Percentiles rank a stretch among this genome's conserved stretches.
Evolutionary conservation across 2,329 filamentous ascomycete genomes (phyloP).

Genomic region (Colletotrichum echinochloae): DNA sequence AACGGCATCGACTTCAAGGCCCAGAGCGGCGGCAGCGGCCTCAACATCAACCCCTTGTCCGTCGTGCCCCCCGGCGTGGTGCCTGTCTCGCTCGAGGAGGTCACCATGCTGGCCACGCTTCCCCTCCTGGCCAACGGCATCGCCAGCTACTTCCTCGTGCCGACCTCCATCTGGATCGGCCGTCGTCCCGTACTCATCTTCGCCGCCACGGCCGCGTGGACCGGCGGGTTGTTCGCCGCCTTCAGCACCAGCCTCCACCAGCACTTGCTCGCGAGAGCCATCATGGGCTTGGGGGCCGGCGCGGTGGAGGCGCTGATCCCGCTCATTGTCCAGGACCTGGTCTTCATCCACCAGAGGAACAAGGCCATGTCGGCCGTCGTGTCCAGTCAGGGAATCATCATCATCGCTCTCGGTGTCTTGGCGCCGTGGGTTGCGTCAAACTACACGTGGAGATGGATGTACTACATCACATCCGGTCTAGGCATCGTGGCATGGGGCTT

Average conservation of each 20-base stretch:
- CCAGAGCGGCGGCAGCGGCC: slow-evolving; percentile 42
- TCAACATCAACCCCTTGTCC: slow-evolving; percentile 45
- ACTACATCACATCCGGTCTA: slow-evolving; percentile 48
- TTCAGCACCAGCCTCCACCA: slow-evolving; percentile 46
- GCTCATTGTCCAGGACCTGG: slow-evolving; percentile 53
- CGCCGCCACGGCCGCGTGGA: slow-evolving; percentile 48
- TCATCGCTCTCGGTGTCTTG: slow-evolving; percentile 46
- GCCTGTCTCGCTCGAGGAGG: slow-evolving; percentile 46
- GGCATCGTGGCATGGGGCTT: slow-evolving; percentile 49
- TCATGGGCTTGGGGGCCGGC: slow-evolving; percentile 52
- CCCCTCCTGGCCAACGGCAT: slow-evolving; percentile 51
- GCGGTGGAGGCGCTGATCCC: slow-evolving; percentile 52
- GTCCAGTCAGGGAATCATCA: slow-evolving; percentile 47
- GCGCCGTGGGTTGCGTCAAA: slow-evolving; percentile 48
- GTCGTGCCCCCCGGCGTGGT: slow-evolving; percentile 42
- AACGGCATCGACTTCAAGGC: slow-evolving; percentile 42
- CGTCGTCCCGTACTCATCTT: slow-evolving; percentile 51
- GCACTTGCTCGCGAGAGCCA: slow-evolving; percentile 48
- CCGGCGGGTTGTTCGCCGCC: slow-evolving; percentile 51
- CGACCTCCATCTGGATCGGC: slow-evolving; percentile 51
- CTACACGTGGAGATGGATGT: slow-evolving; percentile 51
- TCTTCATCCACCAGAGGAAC: slow-evolving; percentile 54
- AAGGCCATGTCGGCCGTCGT: slow-evolving; percentile 49
- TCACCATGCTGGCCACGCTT: slow-evolving; percentile 49
- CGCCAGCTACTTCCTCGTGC: slow-evolving; percentile 51